Percentiles rank a stretch among this genome's conserved stretches.
Conservation (phyloP, 106 monocot genomes). For the Triglochin maritima region DNA sequence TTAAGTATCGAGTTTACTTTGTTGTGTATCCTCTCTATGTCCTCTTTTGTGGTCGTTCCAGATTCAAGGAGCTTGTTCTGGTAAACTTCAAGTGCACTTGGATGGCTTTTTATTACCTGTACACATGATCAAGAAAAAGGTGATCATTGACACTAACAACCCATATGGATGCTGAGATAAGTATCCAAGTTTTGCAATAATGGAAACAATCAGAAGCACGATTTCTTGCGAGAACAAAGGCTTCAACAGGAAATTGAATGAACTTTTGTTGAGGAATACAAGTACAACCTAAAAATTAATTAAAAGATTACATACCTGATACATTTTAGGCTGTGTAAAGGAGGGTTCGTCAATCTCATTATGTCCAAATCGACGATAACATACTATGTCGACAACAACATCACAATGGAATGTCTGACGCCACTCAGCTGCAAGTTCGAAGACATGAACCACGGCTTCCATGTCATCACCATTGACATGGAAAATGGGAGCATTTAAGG, state of each 20-base stretch:
- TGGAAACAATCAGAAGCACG: too few species aligned
- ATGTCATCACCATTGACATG: constrained; percentile 87
- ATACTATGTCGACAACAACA: constrained; percentile 68
- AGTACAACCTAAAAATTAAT: too few species aligned
- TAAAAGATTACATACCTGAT: constrained; percentile 31
- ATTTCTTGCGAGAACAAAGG: too few species aligned
- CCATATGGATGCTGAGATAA: too few species aligned
- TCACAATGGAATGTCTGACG: constrained; percentile 70
- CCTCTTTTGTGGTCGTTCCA: constrained; percentile 44
- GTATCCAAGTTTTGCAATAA: too few species aligned
- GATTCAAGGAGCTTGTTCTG: constrained; percentile 50
- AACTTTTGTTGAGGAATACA: too few species aligned
- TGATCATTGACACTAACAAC: background rate
- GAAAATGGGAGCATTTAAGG: constrained; percentile 59
- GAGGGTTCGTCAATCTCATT: constrained; percentile 84
- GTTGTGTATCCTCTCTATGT: constrained; percentile 49
- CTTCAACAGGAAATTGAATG: too few species aligned
- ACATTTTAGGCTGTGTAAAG: constrained; percentile 86
- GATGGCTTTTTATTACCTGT: constrained; percentile 61
- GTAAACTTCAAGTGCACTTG: constrained; percentile 60
- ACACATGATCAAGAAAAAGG: background rate
- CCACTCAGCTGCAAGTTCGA: constrained; percentile 81
- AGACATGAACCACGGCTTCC: constrained; percentile 74
- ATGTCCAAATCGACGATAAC: constrained; percentile 69
- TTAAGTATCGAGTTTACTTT: constrained; percentile 61